phyloP scores from a whole-genome alignment of 2,329 filamentous ascomycete species.

The Hypoxylon sp. region DNA sequence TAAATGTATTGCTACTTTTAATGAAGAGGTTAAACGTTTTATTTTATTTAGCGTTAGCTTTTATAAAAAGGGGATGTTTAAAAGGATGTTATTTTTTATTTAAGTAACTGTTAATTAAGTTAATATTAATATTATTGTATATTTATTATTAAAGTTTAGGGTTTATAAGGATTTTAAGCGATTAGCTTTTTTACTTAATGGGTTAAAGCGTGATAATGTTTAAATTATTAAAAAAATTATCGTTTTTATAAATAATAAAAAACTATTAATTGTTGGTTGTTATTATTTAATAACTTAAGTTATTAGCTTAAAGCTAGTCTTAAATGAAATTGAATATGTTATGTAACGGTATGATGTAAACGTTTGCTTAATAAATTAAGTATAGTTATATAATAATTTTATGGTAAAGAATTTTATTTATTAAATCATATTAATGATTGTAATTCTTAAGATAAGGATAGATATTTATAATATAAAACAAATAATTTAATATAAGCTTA shows the following conservation, averaged over 20 bases:
- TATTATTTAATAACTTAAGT: conserved; percentile 8
- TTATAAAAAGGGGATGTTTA: neutral
- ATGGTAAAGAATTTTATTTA: neutral
- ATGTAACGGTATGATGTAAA: conserved; percentile 13
- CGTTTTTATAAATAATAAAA: conserved; percentile 8
- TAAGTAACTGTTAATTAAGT: conserved; percentile 5
- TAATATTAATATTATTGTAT: conserved; percentile 15
- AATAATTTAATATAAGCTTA: conserved; percentile 4
- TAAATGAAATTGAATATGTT: conserved; percentile 1
- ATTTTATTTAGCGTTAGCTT: neutral
- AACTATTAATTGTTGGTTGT: neutral
- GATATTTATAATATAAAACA: conserved; percentile 10
- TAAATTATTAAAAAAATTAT: conserved; percentile 6
- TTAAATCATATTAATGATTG: conserved; percentile 13
- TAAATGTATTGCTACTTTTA: conserved; percentile 10
- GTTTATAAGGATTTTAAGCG: neutral
- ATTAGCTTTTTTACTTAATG: conserved; percentile 3
- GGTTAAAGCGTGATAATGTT: neutral
- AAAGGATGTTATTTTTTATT: conserved; percentile 6
- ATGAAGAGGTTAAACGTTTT: conserved; percentile 1
- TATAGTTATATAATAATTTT: conserved; percentile 11
- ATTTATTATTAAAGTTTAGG: neutral
- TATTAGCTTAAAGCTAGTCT: neutral
- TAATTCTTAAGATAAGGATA: conserved; percentile 5
- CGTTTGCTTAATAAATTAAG: neutral